phyloP scores from a whole-genome alignment of 306 rosid species.

The Lathyrus oleraceus region DNA sequence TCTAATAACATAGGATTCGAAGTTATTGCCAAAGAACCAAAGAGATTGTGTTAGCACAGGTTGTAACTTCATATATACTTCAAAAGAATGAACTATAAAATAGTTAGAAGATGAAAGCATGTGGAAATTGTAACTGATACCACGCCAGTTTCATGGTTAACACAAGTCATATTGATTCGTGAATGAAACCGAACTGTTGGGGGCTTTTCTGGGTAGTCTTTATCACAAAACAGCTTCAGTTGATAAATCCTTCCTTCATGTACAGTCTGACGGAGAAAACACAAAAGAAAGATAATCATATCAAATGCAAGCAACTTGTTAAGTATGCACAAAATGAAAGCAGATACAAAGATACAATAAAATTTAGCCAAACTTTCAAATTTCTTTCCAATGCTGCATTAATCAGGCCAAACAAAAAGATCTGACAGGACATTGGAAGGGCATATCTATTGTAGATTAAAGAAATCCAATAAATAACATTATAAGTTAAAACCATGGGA shows the following conservation, averaged over 20 bases:
- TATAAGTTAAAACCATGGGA: slow-evolving; percentile 16
- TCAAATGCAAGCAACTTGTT: slow-evolving; percentile 28
- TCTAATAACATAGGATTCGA: slow-evolving; percentile 1
- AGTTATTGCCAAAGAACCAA: slow-evolving; percentile 10
- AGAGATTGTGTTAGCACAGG: slow-evolving; percentile 2
- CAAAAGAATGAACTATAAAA: slow-evolving; percentile 4
- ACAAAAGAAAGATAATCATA: slow-evolving; percentile 13
- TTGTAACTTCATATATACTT: slow-evolving; percentile 9
- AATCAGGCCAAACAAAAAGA: neutral
- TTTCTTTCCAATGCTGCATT: no score
- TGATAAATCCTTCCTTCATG: slow-evolving; percentile 99
- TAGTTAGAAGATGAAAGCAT: slow-evolving; percentile 21
- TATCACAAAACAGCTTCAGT: slow-evolving; percentile 96
- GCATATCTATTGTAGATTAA: neutral
- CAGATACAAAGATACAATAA: neutral
- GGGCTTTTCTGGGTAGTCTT: slow-evolving; percentile 99
- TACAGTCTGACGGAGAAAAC: slow-evolving; percentile 61
- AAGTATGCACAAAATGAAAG: slow-evolving; percentile 16
- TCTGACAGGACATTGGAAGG: neutral
- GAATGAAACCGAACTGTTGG: slow-evolving; percentile 99
- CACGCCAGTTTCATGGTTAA: slow-evolving; percentile 99
- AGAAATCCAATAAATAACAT: neutral
- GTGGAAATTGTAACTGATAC: slow-evolving; percentile 51
- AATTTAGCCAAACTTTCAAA: neutral
- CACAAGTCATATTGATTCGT: slow-evolving; percentile 93